Evolutionary conservation across 2,329 filamentous ascomycete genomes (phyloP).

Genomic region (Cercospora zeina): DNA sequence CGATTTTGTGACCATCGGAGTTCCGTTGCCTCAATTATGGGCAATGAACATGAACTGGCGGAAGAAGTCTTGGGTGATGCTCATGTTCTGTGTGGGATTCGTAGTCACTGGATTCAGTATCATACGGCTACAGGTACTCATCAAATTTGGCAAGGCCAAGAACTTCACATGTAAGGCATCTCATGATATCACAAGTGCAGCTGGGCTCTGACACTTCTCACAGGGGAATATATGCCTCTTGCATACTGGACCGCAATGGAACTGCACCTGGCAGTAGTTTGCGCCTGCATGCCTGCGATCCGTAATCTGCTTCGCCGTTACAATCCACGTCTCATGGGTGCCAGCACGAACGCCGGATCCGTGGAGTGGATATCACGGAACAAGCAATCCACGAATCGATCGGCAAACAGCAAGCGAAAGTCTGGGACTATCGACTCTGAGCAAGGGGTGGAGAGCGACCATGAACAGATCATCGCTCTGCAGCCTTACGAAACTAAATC

Average conservation of each 20-base stretch:
- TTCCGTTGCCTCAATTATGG: constrained; percentile 30
- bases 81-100: constrained; percentile 28
- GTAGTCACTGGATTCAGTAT: constrained; percentile 29
- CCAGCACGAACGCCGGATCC: too few relatives aligned
- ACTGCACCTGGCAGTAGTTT: constrained; percentile 18
- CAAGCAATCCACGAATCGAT: too few relatives aligned
- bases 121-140: constrained; percentile 26
- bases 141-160: constrained; percentile 25
- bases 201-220: too few relatives aligned
- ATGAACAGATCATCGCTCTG: too few relatives aligned
- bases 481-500: too few relatives aligned
- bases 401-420: too few relatives aligned
- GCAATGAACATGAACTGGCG: constrained; percentile 28
- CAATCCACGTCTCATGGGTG: constrained; percentile 16
- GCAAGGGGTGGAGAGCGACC: too few relatives aligned
- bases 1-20: constrained; percentile 28
- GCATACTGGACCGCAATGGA: constrained; percentile 23
- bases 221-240: constrained; percentile 16
- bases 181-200: too few relatives aligned
- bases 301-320: constrained; percentile 20
- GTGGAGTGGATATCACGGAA: too few relatives aligned
- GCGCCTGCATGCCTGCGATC: constrained; percentile 24
- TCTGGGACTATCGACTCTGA: too few relatives aligned
- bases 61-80: constrained; percentile 30
- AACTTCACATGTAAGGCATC: constrained; percentile 18